Conservation (phyloP, 805 yeast genomes). For the Nakazawaea wyomingensis region DNA sequence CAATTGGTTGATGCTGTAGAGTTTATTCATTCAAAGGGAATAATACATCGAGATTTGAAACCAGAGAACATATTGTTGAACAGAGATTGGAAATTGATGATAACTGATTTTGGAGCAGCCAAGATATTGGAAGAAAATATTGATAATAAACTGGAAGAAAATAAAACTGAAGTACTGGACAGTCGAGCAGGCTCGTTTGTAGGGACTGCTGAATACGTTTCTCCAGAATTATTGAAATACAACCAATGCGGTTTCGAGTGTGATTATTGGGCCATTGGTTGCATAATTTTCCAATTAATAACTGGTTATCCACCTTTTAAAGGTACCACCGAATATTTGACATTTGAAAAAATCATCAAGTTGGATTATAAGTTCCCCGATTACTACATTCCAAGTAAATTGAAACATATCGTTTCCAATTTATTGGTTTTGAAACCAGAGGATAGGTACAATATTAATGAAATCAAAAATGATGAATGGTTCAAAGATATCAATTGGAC, state of each 20-base stretch:
- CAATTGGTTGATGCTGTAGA: conserved; percentile 89
- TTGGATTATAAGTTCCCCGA: conserved; percentile 69
- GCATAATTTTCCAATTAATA: conserved; percentile 77
- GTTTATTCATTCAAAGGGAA: conserved; percentile 84
- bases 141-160: not conserved
- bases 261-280: conserved; percentile 94
- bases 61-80: conserved; percentile 90
- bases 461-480: conserved; percentile 67
- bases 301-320: conserved; percentile 88
- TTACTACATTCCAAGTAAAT: conserved; percentile 53
- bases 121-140: conserved; percentile 50
- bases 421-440: conserved; percentile 70
- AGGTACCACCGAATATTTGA: conserved; percentile 77
- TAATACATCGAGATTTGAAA: conserved; percentile 89
- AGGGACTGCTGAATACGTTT: conserved; percentile 81
- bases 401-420: conserved; percentile 61
- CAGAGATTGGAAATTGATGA: conserved; percentile 79
- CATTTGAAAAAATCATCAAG: conserved; percentile 82
- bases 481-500: conserved; percentile 64
- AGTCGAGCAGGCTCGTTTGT: conserved; percentile 70
- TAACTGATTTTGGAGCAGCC: conserved; percentile 99
- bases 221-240: conserved; percentile 76
- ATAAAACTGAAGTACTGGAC: conserved; percentile 27
- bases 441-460: conserved; percentile 50
- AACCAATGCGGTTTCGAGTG: conserved; percentile 80